phyloP scores from a whole-genome alignment of 2,329 filamentous ascomycete genomes.

The Botryotinia globosa region DNA sequence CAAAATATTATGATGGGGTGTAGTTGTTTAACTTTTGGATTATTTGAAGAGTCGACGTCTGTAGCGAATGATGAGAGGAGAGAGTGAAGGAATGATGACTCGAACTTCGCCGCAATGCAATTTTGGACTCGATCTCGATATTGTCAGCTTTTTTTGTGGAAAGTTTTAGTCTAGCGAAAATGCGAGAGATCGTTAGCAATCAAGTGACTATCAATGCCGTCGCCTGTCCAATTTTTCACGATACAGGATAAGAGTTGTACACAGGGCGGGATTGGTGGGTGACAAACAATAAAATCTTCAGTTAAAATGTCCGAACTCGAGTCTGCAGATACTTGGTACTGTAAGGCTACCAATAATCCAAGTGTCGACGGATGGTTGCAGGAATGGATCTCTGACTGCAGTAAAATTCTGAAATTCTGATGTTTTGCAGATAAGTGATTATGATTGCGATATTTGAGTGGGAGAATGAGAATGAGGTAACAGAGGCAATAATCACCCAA shows the following conservation, averaged over 20 bases:
- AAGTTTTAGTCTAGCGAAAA: constrained; percentile 6
- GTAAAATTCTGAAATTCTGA: background rate
- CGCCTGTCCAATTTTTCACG: background rate
- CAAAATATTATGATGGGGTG: background rate
- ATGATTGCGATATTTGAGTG: background rate
- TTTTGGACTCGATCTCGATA: background rate
- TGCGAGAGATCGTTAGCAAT: constrained; percentile 16
- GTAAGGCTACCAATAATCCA: constrained; percentile 17
- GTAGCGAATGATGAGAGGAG: background rate
- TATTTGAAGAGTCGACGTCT: background rate
- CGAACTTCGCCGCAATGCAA: background rate
- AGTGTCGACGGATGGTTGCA: constrained; percentile 10
- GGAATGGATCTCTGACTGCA: constrained; percentile 12
- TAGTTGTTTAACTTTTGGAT: background rate
- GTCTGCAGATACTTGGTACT: background rate
- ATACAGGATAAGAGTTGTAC: background rate
- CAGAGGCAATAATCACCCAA: background rate
- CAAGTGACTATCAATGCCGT: background rate
- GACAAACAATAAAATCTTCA: constrained; percentile 10
- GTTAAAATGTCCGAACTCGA: background rate
- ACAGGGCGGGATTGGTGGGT: background rate
- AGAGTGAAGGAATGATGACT: constrained; percentile 12
- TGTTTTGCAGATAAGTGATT: constrained; percentile 13
- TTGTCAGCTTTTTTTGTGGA: constrained; percentile 1
- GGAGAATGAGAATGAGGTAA: background rate